Base-by-base conservation (phyloP, 768 basidiomycete species). In the Cubamyces sp. region DNA sequence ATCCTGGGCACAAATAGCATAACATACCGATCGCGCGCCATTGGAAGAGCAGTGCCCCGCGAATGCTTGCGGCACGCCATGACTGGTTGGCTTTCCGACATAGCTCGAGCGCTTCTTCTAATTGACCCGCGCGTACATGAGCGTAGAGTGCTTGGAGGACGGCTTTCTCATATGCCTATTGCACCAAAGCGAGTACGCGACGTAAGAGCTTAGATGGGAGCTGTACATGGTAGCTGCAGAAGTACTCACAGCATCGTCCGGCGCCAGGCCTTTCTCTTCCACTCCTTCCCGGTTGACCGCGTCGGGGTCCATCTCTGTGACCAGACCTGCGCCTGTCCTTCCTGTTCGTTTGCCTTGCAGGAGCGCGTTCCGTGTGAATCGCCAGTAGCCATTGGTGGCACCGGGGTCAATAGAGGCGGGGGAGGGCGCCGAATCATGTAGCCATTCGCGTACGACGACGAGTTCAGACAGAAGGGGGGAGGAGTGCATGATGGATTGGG, bases 41-140 rank as follows among this genome's bases (percentile, higher is more conserved):
- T 34, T 82, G 79, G 69, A 93, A 96, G 19, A 94, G 73, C 28
- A 86, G 74, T 1, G 92, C 89, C 1, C 96, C 96, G 6, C 91
- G 87, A 45, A 98, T 84, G 57, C 87, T 91, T 1, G 95, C 94
- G 2, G 94, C 93, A 23, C 94, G 82, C 96, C 96, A 98, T 0
- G 93, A 90, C 65, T 96, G 92, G 64, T 94, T 88, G 0, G 90
- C 89, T 67, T 85, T 86, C 65, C 87, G 78, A 70, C 93, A 95
- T 18, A 94, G 75, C 37, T 92, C 88, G 4, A 95, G 79, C 0
- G 95, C 96, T 12, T 92, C 88, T 12, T 91, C 91, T 28, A 96
- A 74, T 61, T 87, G 78, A n/a, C 96, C 96, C 5, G 90, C 87
- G 42, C 96, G 86, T 3, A 98, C 80, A 64, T 89, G 88, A 25